A percentile compares a stretch with the other conserved stretches of the same genome.
Evolutionary conservation across 2,329 filamentous ascomycete genomes (phyloP).

Genomic region (Paecilomyces fulvus): DNA sequence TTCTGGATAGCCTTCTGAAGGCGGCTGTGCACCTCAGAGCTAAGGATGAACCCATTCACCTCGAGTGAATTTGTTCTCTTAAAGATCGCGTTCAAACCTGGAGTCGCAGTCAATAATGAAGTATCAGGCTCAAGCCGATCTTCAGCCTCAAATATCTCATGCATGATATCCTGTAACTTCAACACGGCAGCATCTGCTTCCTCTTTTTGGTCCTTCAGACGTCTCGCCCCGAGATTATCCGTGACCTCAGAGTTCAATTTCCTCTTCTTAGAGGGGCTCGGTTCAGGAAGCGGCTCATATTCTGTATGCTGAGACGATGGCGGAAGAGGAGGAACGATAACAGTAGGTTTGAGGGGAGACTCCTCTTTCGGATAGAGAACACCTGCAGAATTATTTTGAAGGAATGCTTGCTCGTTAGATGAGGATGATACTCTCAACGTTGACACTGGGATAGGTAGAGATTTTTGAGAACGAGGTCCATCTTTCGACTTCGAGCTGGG

Average conservation of each 20-base stretch:
- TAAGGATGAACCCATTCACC: constrained; percentile 46
- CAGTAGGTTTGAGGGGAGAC: constrained; percentile 29
- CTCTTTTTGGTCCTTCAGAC: constrained; percentile 66
- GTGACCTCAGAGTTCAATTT: constrained; percentile 50
- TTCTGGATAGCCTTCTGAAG: constrained; percentile 67
- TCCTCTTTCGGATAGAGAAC: constrained; percentile 26
- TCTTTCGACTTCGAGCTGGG: constrained; percentile 16
- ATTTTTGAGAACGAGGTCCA: constrained; percentile 9
- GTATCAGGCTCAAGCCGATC: constrained; percentile 55
- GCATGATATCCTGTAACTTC: constrained; percentile 60
- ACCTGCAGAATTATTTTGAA: constrained; percentile 34
- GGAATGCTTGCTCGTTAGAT: constrained; percentile 15
- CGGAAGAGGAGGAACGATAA: constrained; percentile 42
- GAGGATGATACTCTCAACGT: constrained; percentile 10
- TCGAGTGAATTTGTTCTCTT: constrained; percentile 23
- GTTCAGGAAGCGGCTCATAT: constrained; percentile 30
- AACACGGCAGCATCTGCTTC: constrained; percentile 67
- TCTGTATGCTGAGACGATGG: constrained; percentile 30
- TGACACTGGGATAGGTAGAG: constrained; percentile 6
- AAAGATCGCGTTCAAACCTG: constrained; percentile 48
- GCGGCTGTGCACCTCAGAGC: constrained; percentile 57
- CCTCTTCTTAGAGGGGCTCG: constrained; percentile 27
- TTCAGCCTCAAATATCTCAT: constrained; percentile 69
- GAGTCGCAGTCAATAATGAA: constrained; percentile 27
- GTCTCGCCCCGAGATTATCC: constrained; percentile 51